These are phyloP conservation scores for Paxillus ammoniavirescens DNA, from an alignment of 768 basidiomycete genomes.

Conservation along the genomic window DNA sequence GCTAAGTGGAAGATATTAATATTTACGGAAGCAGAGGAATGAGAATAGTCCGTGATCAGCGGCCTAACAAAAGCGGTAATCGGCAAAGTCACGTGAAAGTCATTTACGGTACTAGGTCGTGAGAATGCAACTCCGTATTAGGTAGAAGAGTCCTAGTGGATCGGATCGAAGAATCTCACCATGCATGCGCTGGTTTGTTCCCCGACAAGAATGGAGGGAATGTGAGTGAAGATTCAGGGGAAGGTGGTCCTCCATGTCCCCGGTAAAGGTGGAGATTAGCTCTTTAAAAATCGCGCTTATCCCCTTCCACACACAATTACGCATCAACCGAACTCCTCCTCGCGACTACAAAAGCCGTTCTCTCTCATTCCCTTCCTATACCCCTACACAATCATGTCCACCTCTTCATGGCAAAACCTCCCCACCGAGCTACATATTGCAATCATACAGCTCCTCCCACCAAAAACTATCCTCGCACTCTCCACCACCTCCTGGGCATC, in stretches of 20 bases:
- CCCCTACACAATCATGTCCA: not conserved
- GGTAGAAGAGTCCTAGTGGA: slow-evolving; percentile 16
- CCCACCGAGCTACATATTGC: slow-evolving; percentile 67
- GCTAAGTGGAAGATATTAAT: too few relatives aligned
- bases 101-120: not conserved
- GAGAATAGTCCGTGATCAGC: not conserved
- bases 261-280: slow-evolving; percentile 22
- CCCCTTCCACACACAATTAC: slow-evolving; percentile 1
- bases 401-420: slow-evolving; percentile 50
- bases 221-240: not conserved
- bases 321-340: not conserved
- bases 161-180: slow-evolving; percentile 13
- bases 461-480: slow-evolving; percentile 44
- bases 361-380: not conserved
- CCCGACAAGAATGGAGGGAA: slow-evolving; percentile 19
- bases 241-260: not conserved
- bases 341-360: not conserved
- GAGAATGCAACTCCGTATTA: not conserved
- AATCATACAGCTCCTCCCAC: slow-evolving; percentile 49
- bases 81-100: not conserved
- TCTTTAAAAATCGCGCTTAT: not conserved
- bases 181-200: not conserved
- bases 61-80: not conserved
- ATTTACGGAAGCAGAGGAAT: not conserved
- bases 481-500: slow-evolving; percentile 48